phyloP scores from a whole-genome alignment of 805 yeast genomes.

The Lipomyces oligophaga region DNA sequence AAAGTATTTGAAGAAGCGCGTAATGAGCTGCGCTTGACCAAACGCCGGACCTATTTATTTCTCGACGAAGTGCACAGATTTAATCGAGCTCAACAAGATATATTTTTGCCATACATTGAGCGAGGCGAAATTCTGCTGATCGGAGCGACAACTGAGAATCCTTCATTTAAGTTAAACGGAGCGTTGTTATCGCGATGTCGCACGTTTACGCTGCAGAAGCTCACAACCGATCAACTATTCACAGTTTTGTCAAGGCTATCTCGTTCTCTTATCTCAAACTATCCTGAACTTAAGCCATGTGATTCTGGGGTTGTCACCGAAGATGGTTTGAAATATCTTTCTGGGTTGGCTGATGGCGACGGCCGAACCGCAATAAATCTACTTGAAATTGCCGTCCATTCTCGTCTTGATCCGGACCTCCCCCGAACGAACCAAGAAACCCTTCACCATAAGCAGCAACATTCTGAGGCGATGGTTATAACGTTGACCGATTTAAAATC shows the following conservation, averaged over 20 bases:
- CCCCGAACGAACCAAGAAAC: too few species aligned
- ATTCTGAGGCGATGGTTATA: background rate
- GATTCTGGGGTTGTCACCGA: slow-evolving; percentile 40
- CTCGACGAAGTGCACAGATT: slow-evolving; percentile 93
- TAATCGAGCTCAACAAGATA: slow-evolving; percentile 82
- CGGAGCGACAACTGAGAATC: slow-evolving; percentile 98
- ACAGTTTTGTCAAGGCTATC: slow-evolving; percentile 50
- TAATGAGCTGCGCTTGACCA: slow-evolving; percentile 46
- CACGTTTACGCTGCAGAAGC: slow-evolving; percentile 61
- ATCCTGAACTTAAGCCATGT: background rate
- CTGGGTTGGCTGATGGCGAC: slow-evolving; percentile 79
- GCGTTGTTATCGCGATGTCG: slow-evolving; percentile 85
- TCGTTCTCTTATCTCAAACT: slow-evolving; percentile 3
- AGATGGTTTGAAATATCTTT: slow-evolving; percentile 62
- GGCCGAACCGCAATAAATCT: slow-evolving; percentile 79
- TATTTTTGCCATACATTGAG: slow-evolving; percentile 78
- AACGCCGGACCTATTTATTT: slow-evolving; percentile 64
- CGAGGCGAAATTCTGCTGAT: slow-evolving; percentile 73
- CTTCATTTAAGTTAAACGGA: slow-evolving; percentile 72
- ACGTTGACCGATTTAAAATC: slow-evolving; percentile 1
- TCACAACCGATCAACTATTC: slow-evolving; percentile 49
- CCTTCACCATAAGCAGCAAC: too few species aligned
- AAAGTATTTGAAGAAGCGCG: slow-evolving; percentile 53
- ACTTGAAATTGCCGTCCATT: slow-evolving; percentile 53
- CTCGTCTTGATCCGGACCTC: slow-evolving; percentile 32